Base-by-base conservation (phyloP, 2,329 filamentous ascomycete species). In the Arthroderma sp. region DNA sequence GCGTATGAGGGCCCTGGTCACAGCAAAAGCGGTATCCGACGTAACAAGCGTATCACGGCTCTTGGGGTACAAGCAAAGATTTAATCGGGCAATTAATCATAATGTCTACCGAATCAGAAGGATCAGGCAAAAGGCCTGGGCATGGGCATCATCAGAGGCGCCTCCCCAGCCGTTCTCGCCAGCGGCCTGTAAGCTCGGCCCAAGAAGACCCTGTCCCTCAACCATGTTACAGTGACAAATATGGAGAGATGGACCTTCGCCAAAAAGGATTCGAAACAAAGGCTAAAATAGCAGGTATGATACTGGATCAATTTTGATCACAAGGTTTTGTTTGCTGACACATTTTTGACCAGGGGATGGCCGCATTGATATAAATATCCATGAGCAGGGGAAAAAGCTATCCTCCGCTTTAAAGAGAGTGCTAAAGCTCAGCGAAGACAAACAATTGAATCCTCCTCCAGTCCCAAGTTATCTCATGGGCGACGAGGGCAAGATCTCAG, bases 311-410 rank as follows among this genome's bases (percentile, higher is more conserved):
- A 1, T 22, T 22, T 22, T 22, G 15, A 22, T 3, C 15, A 22
- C 15, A 22, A 22, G 15, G 15, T 3, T 22, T 22, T 22, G 15
- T 22, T 22, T 22, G 15, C 15, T 22, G 3, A 22, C 15, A 22
- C 15, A 22, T 22, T 22, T 22, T 22, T 22, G 15, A 22, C 15
- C 15, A 78, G 83, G 76, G 48, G 81, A 88, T 64, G 85, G 85
- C 27, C 77, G 85, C 56, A 73, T 91, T 54, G 79, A 86, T 56
- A 86, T 91, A 65, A 80, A 79, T 50, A 85, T 91, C 63, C 79
- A 81, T 56, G 80, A 86, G 59, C 80, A 77, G 52, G 79, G 74
- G 52, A 67, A 72, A 44, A 74, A 74, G 44, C 67, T 89, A 3
- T 77, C 81, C 2, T 75, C 79, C 48, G 68, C 88, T 8, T 71